These are phyloP conservation scores for Talaromyces stipitatus DNA, from an alignment of 495 filamentous ascomycete species.

Conservation along the genomic window DNA sequence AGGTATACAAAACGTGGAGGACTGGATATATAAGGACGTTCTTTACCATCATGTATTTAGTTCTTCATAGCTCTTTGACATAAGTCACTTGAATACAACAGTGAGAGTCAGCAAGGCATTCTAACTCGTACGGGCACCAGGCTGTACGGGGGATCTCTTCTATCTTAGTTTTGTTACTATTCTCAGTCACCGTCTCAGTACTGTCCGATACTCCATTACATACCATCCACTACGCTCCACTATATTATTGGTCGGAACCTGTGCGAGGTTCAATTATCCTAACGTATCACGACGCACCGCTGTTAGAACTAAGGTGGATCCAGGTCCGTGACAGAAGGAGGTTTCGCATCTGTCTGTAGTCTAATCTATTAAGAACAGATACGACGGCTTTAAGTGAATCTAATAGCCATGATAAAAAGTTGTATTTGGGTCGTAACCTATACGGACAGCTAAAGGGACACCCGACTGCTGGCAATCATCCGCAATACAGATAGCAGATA, in stretches of 20 bases:
- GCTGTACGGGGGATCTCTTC: not conserved
- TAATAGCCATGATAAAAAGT: no score
- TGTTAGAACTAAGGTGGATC: constrained; percentile 6
- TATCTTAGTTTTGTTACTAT: not conserved
- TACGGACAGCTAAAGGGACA: no score
- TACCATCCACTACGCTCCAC: no score
- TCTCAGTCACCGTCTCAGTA: no score
- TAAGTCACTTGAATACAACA: not conserved
- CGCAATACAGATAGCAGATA: no score
- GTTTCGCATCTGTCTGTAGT: no score
- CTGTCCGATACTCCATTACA: not conserved
- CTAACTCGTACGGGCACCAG: not conserved
- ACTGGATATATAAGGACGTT: not conserved
- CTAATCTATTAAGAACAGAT: no score
- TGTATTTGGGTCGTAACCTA: no score
- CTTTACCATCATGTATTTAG: not conserved
- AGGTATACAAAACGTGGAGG: not conserved
- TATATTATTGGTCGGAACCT: no score
- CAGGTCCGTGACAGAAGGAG: no score
- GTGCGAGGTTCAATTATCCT: not conserved
- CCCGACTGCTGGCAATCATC: no score
- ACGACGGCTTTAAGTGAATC: no score
- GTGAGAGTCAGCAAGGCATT: not conserved
- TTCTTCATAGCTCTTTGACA: not conserved
- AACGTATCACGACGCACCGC: constrained; percentile 1